Conservation (phyloP, 352 stramenopile species). For the Globisporangium acanthophoron region DNA sequence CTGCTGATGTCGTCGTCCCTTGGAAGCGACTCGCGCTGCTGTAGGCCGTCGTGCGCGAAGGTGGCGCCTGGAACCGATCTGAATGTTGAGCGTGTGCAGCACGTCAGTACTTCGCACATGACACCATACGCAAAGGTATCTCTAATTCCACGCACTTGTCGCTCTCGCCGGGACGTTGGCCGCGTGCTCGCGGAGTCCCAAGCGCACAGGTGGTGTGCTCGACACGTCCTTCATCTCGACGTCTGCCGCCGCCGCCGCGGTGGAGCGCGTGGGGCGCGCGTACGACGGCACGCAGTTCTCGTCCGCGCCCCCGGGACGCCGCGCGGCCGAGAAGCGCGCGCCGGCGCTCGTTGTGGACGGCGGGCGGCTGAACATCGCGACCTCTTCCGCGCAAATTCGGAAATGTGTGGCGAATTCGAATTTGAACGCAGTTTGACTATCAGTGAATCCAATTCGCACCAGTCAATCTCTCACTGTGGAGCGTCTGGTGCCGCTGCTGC, state of each 20-base stretch:
- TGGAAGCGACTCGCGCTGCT: conserved; percentile 3
- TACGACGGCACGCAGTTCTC: conserved; percentile 19
- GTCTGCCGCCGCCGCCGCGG: conserved; percentile 2
- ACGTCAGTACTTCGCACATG: too few species aligned
- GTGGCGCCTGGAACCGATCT: conserved; percentile 11
- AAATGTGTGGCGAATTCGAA: not conserved
- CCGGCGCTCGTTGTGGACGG: conserved; percentile 1
- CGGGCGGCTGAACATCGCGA: conserved; percentile 13
- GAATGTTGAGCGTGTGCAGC: not conserved
- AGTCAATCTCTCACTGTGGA: not conserved
- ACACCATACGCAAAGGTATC: too few species aligned
- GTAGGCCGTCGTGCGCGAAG: not conserved
- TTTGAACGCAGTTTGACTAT: not conserved
- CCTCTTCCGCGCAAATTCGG: not conserved
- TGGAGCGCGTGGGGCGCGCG: conserved; percentile 11
- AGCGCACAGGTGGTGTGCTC: not conserved
- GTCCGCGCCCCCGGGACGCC: conserved; percentile 7
- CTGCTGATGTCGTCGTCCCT: not conserved
- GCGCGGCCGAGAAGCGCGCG: conserved; percentile 7
- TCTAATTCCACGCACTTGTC: not conserved
- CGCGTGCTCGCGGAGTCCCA: conserved; percentile 9
- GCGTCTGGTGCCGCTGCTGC: conserved; percentile 1
- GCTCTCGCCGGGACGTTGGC: conserved; percentile 8
- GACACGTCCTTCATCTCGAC: conserved; percentile 16
- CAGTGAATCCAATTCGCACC: not conserved